Conservation (phyloP, 495 filamentous ascomycete genomes). For the Penicillium coprophilum region DNA sequence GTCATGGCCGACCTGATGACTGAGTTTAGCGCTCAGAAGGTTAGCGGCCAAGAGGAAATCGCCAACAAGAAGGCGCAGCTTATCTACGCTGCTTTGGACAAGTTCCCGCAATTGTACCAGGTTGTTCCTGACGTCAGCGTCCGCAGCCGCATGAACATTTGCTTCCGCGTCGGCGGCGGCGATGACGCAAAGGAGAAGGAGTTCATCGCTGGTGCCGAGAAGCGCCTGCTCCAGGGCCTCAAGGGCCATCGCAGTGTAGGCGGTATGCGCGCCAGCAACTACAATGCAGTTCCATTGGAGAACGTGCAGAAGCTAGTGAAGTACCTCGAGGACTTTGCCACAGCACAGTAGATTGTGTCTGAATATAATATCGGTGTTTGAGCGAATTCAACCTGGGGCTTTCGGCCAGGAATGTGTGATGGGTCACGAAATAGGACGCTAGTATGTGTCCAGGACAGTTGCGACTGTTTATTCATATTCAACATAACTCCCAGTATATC, state of each 20-base stretch:
- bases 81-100: slow-evolving; percentile 74
- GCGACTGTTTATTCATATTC: slow-evolving; percentile 32
- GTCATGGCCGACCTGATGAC: slow-evolving; percentile 70
- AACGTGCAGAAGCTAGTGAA: slow-evolving; percentile 60
- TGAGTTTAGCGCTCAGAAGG: slow-evolving; percentile 59
- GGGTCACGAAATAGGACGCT: slow-evolving; percentile 17
- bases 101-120: slow-evolving; percentile 63
- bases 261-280: slow-evolving; percentile 51
- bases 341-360: slow-evolving; percentile 21
- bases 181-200: slow-evolving; percentile 67
- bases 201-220: slow-evolving; percentile 68
- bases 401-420: slow-evolving; percentile 12
- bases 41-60: slow-evolving; percentile 64
- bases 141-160: slow-evolving; percentile 89
- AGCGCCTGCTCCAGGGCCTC: slow-evolving; percentile 59
- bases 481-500: slow-evolving; percentile 29
- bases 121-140: slow-evolving; percentile 71
- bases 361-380: slow-evolving; percentile 5
- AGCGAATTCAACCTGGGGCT: slow-evolving; percentile 20
- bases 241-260: slow-evolving; percentile 83
- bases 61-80: slow-evolving; percentile 67
- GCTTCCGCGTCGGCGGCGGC: slow-evolving; percentile 65
- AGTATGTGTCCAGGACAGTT: slow-evolving; percentile 14
- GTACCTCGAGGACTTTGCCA: slow-evolving; percentile 62
- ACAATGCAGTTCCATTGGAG: slow-evolving; percentile 62